Percentiles rank a stretch among this genome's conserved stretches.
Conservation (phyloP, 2,329 filamentous ascomycete species). For the Fusarium sp. region DNA sequence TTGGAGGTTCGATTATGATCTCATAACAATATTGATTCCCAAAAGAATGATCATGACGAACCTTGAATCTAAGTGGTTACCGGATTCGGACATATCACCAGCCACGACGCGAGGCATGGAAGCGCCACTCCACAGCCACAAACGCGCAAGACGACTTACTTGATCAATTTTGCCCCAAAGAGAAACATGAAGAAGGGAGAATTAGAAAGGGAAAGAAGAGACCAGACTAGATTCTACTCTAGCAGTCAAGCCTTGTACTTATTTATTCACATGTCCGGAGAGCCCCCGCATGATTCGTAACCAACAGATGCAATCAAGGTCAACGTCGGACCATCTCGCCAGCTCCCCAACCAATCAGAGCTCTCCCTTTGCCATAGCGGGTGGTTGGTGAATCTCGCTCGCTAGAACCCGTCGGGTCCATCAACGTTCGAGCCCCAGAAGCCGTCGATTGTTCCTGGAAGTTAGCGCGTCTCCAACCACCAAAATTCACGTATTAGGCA, state of each 20-base stretch:
- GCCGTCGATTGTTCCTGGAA: constrained; percentile 31
- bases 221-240: background rate
- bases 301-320: constrained; percentile 6
- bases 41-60: constrained; percentile 6
- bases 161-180: background rate
- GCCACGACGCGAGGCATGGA: constrained; percentile 18
- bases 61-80: constrained; percentile 4
- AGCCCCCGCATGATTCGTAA: constrained; percentile 2
- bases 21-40: background rate
- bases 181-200: background rate
- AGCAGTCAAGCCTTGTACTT: background rate
- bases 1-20: background rate
- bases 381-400: constrained; percentile 34
- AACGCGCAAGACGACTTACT: constrained; percentile 25
- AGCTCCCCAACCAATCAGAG: constrained; percentile 19
- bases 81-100: constrained; percentile 28
- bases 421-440: constrained; percentile 17
- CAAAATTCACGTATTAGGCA: constrained; percentile 31
- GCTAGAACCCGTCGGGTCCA: constrained; percentile 5
- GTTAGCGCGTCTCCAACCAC: constrained; percentile 44
- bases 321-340: background rate
- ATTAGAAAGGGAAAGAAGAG: background rate
- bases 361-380: background rate
- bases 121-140: constrained; percentile 38
- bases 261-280: background rate